These are phyloP conservation scores for Pythium oligandrum DNA, from an alignment of 352 stramenopile genomes.

Conservation along the genomic window DNA sequence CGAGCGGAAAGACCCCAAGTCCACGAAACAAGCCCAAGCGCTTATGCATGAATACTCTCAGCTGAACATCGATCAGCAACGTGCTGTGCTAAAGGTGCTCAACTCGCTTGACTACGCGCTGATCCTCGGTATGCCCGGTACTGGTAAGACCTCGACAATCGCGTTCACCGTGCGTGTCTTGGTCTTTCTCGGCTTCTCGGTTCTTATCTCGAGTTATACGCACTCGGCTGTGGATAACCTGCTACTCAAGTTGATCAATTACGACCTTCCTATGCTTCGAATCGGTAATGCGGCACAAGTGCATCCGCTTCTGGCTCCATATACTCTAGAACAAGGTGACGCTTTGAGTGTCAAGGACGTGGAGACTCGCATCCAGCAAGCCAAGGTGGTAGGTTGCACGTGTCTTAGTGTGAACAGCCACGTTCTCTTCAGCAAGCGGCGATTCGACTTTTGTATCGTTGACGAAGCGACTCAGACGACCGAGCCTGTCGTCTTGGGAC, in stretches of 20 bases:
- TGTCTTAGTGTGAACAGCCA: constrained; percentile 75
- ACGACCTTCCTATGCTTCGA: constrained; percentile 63
- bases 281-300: constrained; percentile 73
- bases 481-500: constrained; percentile 91
- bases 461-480: constrained; percentile 99
- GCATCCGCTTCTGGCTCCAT: constrained; percentile 55
- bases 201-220: constrained; percentile 97
- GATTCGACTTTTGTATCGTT: constrained; percentile 98
- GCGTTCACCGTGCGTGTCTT: constrained; percentile 92
- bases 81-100: constrained; percentile 66
- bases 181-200: constrained; percentile 87
- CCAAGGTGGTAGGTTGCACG: constrained; percentile 66
- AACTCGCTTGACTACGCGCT: constrained; percentile 92
- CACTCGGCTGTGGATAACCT: constrained; percentile 98
- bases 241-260: constrained; percentile 88
- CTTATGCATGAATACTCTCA: constrained; percentile 48
- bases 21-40: not conserved
- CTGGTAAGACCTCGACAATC: constrained; percentile 96
- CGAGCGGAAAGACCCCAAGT: constrained; percentile 14
- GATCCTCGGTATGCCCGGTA: constrained; percentile 94
- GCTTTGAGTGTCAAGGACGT: constrained; percentile 26
- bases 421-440: constrained; percentile 71
- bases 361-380: constrained; percentile 40
- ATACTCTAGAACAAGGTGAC: constrained; percentile 32
- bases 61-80: constrained; percentile 79